Evolutionary conservation across 441 rosid genomes (phyloP).

Genomic region (Pelargonium citronellum): DNA sequence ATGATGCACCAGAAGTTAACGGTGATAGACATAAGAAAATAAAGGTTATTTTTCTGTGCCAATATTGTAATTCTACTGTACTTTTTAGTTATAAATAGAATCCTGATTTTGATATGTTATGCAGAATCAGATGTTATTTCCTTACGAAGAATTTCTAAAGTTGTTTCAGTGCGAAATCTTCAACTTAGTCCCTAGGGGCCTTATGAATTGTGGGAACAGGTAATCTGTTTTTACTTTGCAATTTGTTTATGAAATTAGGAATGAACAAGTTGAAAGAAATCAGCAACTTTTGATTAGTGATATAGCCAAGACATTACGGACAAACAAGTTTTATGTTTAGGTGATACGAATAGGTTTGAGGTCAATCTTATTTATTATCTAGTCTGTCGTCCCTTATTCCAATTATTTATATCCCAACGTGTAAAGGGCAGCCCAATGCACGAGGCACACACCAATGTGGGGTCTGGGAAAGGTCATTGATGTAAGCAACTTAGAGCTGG

Average conservation of each 20-base stretch:
- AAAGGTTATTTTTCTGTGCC: constrained; percentile 31
- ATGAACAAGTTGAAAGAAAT: constrained; percentile 5
- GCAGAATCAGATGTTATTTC: constrained; percentile 60
- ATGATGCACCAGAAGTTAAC: constrained; percentile 22
- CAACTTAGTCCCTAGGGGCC: constrained; percentile 67
- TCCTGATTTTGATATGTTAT: constrained; percentile 18
- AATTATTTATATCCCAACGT: no score
- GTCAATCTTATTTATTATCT: no score
- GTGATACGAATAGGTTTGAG: no score
- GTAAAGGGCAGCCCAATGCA: no score
- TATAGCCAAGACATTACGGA: background rate
- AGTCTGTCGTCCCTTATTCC: no score
- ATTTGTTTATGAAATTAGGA: constrained; percentile 16
- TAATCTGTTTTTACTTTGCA: constrained; percentile 16
- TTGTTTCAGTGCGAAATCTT: constrained; percentile 58
- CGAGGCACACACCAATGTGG: no score
- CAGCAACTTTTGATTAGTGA: constrained; percentile 7
- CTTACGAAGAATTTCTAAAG: constrained; percentile 67
- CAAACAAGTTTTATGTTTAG: no score
- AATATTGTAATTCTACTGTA: background rate
- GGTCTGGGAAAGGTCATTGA: no score
- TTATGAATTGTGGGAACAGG: constrained; percentile 84
- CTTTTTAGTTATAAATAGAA: constrained; percentile 13
- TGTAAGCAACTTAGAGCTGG: no score
- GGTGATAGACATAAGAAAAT: constrained; percentile 39